Evolutionary conservation across 768 basidiomycete species (phyloP).

Genomic region (Leccinum rimulosum): DNA sequence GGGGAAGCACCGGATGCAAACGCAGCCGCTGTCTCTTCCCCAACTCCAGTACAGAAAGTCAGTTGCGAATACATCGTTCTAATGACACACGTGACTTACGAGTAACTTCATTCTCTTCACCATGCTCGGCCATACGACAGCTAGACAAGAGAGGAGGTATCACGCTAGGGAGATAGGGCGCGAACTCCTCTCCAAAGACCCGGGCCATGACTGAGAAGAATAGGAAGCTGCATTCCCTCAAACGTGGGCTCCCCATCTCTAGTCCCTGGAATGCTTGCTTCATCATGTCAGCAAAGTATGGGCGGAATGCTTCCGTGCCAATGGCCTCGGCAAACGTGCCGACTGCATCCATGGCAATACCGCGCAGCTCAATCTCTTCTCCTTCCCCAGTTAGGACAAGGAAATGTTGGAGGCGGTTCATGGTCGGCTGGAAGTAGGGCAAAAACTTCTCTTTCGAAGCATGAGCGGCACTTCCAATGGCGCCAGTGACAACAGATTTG

Average conservation of each 20-base stretch:
- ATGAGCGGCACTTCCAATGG: slow-evolving; percentile 97
- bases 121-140: slow-evolving; percentile 80
- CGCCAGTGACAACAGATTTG: slow-evolving; percentile 94
- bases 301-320: slow-evolving; percentile 89
- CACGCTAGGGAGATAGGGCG: slow-evolving; percentile 79
- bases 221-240: slow-evolving; percentile 94
- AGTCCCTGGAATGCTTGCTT: slow-evolving; percentile 89
- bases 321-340: slow-evolving; percentile 98
- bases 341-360: slow-evolving; percentile 98
- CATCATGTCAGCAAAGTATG: slow-evolving; percentile 97
- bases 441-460: slow-evolving; percentile 89
- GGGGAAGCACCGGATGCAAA: slow-evolving; percentile 77
- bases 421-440: slow-evolving; percentile 92
- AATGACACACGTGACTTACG: slow-evolving; percentile 40
- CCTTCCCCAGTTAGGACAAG: slow-evolving; percentile 81
- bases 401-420: slow-evolving; percentile 87
- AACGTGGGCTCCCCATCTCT: slow-evolving; percentile 78
- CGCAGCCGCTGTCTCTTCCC: slow-evolving; percentile 53
- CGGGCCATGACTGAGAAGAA: slow-evolving; percentile 99
- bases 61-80: neutral
- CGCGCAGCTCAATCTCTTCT: slow-evolving; percentile 91
- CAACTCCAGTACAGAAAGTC: slow-evolving; percentile 32
- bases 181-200: slow-evolving; percentile 93
- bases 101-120: slow-evolving; percentile 48
- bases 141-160: slow-evolving; percentile 83